Conservation (phyloP, 495 filamentous ascomycete species). For the Polyplosphaeria fusca region DNA sequence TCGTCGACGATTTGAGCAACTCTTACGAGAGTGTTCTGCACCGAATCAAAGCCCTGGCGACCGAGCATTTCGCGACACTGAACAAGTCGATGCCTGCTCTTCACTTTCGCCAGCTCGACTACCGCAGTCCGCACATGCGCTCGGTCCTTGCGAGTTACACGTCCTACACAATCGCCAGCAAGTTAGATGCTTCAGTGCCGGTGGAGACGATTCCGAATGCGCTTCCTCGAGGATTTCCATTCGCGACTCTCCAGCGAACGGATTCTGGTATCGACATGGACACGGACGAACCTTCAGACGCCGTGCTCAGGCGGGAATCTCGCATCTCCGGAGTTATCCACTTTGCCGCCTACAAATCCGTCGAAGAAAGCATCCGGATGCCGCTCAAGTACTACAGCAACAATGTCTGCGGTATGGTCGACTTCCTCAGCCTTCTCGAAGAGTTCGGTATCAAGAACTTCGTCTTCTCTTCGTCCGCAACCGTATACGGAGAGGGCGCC, state of each 20-base stretch:
- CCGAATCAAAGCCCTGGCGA: constrained; percentile 51
- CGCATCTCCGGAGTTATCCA: constrained; percentile 61
- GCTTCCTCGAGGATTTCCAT: constrained; percentile 6
- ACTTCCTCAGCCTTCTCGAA: constrained; percentile 53
- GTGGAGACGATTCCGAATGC: constrained; percentile 1
- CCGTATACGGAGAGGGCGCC: constrained; percentile 59
- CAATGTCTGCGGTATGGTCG: constrained; percentile 63
- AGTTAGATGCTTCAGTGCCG: not conserved
- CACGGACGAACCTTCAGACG: constrained; percentile 9
- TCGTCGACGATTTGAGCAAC: constrained; percentile 64
- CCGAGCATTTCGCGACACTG: constrained; percentile 46
- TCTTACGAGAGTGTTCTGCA: constrained; percentile 54
- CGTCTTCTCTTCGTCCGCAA: constrained; percentile 65
- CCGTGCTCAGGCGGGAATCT: constrained; percentile 36
- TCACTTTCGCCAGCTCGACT: constrained; percentile 58
- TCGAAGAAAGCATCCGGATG: constrained; percentile 50
- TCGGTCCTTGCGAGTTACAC: constrained; percentile 31
- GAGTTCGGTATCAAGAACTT: constrained; percentile 62
- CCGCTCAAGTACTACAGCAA: constrained; percentile 64
- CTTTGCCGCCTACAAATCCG: constrained; percentile 61
- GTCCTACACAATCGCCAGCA: constrained; percentile 12
- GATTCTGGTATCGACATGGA: constrained; percentile 32
- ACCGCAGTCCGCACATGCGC: constrained; percentile 43
- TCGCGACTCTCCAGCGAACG: constrained; percentile 20
- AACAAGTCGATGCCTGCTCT: constrained; percentile 47